Conservation (phyloP, 495 filamentous ascomycete genomes). For the Xylaria scruposa region DNA sequence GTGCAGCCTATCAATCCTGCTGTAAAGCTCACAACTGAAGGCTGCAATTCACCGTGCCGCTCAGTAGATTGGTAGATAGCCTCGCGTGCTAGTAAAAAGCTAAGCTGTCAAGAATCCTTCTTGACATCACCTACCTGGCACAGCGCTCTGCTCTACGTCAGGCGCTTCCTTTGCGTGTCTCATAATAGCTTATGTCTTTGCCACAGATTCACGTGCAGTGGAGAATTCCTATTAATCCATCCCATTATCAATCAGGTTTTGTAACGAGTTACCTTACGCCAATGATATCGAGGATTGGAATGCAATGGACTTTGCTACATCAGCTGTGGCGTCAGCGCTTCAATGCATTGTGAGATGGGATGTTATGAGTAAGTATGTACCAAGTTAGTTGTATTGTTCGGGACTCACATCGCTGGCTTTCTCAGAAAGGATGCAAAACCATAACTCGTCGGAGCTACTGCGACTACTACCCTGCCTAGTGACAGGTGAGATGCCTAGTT, state of each 20-base stretch:
- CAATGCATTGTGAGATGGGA: neutral
- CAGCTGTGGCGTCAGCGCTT: neutral
- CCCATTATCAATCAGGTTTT: neutral
- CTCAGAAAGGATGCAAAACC: constrained; percentile 2
- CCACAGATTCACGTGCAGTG: neutral
- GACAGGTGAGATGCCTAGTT: constrained; percentile 13
- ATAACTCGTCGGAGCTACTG: neutral
- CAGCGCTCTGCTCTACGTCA: neutral
- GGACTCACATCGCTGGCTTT: neutral
- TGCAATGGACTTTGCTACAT: neutral
- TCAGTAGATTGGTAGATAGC: neutral
- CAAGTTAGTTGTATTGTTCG: neutral
- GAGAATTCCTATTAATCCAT: neutral
- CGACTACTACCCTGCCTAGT: neutral
- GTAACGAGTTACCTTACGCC: neutral
- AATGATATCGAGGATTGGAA: neutral
- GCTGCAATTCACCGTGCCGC: neutral
- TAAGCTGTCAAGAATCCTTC: constrained; percentile 4
- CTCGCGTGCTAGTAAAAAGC: neutral
- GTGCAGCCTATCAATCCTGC: neutral
- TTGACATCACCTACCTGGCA: constrained; percentile 3
- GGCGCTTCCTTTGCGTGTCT: neutral
- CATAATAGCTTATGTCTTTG: neutral
- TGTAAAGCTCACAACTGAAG: neutral
- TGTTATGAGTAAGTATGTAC: neutral